Evolutionary conservation across 2,329 filamentous ascomycete species (phyloP).

Genomic region (Pleomassaria siparia): DNA sequence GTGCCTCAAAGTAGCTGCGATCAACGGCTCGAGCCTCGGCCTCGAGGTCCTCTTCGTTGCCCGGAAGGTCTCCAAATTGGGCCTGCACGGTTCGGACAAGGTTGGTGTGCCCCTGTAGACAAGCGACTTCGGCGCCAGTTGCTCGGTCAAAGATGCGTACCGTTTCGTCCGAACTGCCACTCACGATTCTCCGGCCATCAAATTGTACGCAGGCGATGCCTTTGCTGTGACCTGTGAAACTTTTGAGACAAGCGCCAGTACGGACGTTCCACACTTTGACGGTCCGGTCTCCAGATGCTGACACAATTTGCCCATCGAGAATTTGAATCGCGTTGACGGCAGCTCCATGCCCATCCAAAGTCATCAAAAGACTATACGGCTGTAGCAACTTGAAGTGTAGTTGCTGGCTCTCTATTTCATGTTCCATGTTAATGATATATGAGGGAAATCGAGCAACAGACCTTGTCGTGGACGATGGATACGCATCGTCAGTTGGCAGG

Average conservation of each 20-base stretch:
- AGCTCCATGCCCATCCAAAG: slow-evolving; percentile 79
- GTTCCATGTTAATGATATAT: slow-evolving; percentile 56
- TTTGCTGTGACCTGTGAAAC: slow-evolving; percentile 84
- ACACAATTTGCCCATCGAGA: slow-evolving; percentile 81
- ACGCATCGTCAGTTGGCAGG: slow-evolving; percentile 42
- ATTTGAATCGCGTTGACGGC: slow-evolving; percentile 97
- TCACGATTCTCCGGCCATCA: slow-evolving; percentile 89
- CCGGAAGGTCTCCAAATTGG: slow-evolving; percentile 85
- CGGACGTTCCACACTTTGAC: slow-evolving; percentile 96
- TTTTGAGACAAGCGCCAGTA: slow-evolving; percentile 72
- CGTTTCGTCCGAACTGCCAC: slow-evolving; percentile 92
- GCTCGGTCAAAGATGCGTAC: slow-evolving; percentile 91
- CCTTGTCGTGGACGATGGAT: slow-evolving; percentile 44
- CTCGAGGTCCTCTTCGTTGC: slow-evolving; percentile 73
- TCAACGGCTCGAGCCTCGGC: slow-evolving; percentile 74
- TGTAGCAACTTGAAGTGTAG: slow-evolving; percentile 59
- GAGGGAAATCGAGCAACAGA: slow-evolving; percentile 51
- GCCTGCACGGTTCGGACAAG: slow-evolving; percentile 94
- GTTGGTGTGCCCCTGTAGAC: slow-evolving; percentile 76
- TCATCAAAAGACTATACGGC: slow-evolving; percentile 76
- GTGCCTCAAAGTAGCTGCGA: slow-evolving; percentile 66
- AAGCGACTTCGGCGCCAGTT: slow-evolving; percentile 86
- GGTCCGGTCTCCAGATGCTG: slow-evolving; percentile 87
- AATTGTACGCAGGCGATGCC: slow-evolving; percentile 98
- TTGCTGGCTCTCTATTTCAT: slow-evolving; percentile 37